These are phyloP conservation scores for Rubroshorea leprosula DNA, from an alignment of 345 rosid species.

Conservation along the genomic window DNA sequence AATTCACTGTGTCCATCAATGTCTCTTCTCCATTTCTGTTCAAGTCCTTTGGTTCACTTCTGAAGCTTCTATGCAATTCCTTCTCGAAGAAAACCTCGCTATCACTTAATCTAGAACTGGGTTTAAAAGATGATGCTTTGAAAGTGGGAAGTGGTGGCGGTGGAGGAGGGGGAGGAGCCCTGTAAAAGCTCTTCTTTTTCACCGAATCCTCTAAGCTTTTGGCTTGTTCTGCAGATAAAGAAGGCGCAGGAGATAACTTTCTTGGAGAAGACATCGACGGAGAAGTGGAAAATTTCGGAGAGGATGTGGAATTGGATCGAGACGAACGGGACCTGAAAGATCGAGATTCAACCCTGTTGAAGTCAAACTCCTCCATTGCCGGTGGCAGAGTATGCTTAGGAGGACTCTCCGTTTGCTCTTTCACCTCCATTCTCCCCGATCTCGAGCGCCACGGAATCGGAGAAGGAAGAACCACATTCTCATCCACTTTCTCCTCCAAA, in stretches of 20 bases:
- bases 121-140: slow-evolving; percentile 32
- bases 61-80: slow-evolving; percentile 22
- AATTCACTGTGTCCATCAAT: slow-evolving; percentile 4
- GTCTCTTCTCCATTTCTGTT: too few relatives aligned
- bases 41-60: slow-evolving; percentile 14
- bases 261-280: slow-evolving; percentile 37
- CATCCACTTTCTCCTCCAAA: slow-evolving; percentile 26
- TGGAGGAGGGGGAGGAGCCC: slow-evolving; percentile 41
- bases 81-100: slow-evolving; percentile 21
- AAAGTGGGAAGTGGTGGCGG: slow-evolving; percentile 32
- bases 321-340: slow-evolving; percentile 27
- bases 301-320: slow-evolving; percentile 24
- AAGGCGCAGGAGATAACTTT: slow-evolving; percentile 37
- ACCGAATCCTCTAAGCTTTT: slow-evolving; percentile 41
- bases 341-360: slow-evolving; percentile 17
- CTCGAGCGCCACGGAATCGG: slow-evolving; percentile 96
- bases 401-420: slow-evolving; percentile 28
- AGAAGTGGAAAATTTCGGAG: slow-evolving; percentile 38
- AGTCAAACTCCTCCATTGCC: slow-evolving; percentile 31
- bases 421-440: slow-evolving; percentile 62
- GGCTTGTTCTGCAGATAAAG: slow-evolving; percentile 34
- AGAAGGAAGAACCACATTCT: slow-evolving; percentile 70
- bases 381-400: slow-evolving; percentile 16
- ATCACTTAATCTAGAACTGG: slow-evolving; percentile 13
- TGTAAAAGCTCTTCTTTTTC: slow-evolving; percentile 42